Base-by-base conservation (phyloP, 495 filamentous ascomycete species). In the Annulohypoxylon maeteangense region DNA sequence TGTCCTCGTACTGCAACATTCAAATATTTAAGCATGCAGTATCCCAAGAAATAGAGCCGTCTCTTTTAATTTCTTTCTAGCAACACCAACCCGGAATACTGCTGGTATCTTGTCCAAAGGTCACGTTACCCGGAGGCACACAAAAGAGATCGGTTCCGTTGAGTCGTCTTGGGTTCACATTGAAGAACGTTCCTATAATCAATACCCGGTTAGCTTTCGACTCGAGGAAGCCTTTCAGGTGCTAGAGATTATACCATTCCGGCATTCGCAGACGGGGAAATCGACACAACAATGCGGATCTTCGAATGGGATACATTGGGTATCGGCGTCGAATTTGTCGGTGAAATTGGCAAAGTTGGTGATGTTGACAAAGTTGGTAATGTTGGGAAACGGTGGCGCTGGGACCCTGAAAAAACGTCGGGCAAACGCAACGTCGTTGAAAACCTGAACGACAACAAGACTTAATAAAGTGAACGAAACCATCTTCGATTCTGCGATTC, bases 261-360 rank as follows among this genome's bases (percentile, higher is more conserved):
- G 32, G 42, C 74, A 76, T 12, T 74, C 42, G 68, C 74, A 76
- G 16, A 76, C 67, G 7, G 57, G 47, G 3, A 18, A 10, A 25
- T 56, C 38, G n/a, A 76, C 50, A 38, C 74, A 76, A 42, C 74
- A 76, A 22, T 65, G 61, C 27, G 67, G 68, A 44, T 76, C 71
- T 42, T 69, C 64, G 60, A 76, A 76, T 8, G 74, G 74, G 12
- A 74, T 32, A 38, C 74, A 76, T 31, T 65, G 31, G 12, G 45
- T 48, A 32, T 34, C 23, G 27, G 8, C 38, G 6, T 61, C 29
- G 32, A 66, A 65, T n/a, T 20, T 11, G 10, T 54, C 5, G 5
- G 50, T 54, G 47, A 51, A 3, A n/a, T 51, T 51, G n/a, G 22
- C 47, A 0, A 10, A n/a, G 12, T 34, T 11, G 1, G 60, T 69